A percentile compares a stretch with the other conserved stretches of the same genome.
Evolutionary conservation across 495 filamentous ascomycete species (phyloP).

Genomic region (Patellaria atrata): DNA sequence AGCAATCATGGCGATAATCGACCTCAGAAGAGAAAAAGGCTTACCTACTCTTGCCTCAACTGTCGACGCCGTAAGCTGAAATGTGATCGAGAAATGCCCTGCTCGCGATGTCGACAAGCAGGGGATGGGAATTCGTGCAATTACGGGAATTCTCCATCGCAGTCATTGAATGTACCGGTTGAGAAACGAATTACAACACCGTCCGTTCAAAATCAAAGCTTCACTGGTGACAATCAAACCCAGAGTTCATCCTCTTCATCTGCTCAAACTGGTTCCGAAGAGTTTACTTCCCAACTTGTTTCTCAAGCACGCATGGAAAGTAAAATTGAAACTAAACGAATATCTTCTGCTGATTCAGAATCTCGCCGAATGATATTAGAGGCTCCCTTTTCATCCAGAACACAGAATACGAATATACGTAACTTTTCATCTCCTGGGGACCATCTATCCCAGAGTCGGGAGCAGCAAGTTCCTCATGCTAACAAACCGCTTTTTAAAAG

Average conservation of each 20-base stretch:
- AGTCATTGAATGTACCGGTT: not conserved
- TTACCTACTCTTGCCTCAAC: too few relatives aligned
- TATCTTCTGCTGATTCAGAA: constrained; percentile 13
- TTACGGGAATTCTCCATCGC: constrained; percentile 1
- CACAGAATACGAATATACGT: too few relatives aligned
- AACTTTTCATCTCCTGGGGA: constrained; percentile 5
- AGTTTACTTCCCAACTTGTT: too few relatives aligned
- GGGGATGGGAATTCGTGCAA: constrained; percentile 8
- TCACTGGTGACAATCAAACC: not conserved
- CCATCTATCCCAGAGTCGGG: not conserved
- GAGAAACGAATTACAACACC: not conserved
- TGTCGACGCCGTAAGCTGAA: constrained; percentile 21
- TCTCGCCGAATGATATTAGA: constrained; percentile 1
- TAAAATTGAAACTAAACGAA: constrained; percentile 12
- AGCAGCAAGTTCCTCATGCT: not conserved
- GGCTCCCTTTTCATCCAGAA: not conserved
- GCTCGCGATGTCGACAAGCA: constrained; percentile 13
- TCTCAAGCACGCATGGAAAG: too few relatives aligned
- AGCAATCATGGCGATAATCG: too few relatives aligned
- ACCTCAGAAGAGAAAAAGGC: too few relatives aligned
- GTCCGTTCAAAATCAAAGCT: not conserved
- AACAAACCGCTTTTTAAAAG: constrained; percentile 29
- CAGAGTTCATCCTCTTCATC: too few relatives aligned
- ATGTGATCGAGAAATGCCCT: constrained; percentile 17
- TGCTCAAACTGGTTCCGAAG: too few relatives aligned